phyloP scores from a whole-genome alignment of 2,329 filamentous ascomycete genomes.

The Fusarium hainanense region DNA sequence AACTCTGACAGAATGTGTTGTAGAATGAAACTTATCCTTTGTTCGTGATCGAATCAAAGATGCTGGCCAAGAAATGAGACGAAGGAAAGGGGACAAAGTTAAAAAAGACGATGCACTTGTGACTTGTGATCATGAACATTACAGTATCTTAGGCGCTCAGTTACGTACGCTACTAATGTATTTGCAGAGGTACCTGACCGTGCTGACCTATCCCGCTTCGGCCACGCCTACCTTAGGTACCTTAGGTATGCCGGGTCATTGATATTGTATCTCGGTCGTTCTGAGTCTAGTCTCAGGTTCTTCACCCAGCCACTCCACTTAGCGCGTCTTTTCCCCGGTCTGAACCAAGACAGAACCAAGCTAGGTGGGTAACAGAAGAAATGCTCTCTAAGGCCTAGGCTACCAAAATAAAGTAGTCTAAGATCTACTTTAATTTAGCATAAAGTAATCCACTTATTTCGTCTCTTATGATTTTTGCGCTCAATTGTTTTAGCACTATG shows the following conservation, averaged over 20 bases:
- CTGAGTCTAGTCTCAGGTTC: slow-evolving; percentile 12
- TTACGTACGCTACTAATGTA: background rate
- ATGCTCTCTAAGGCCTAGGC: too few species aligned
- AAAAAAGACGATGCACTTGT: slow-evolving; percentile 30
- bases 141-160: background rate
- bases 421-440: too few species aligned
- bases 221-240: background rate
- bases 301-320: slow-evolving; percentile 18
- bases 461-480: too few species aligned
- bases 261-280: slow-evolving; percentile 13
- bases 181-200: background rate
- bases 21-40: slow-evolving; percentile 11
- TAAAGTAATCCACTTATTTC: too few species aligned
- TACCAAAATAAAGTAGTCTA: too few species aligned
- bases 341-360: background rate
- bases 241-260: slow-evolving; percentile 5
- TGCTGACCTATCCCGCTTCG: background rate
- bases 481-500: too few species aligned
- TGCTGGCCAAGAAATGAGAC: slow-evolving; percentile 9
- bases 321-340: background rate
- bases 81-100: slow-evolving; percentile 1
- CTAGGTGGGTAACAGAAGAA: too few species aligned
- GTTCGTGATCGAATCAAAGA: background rate
- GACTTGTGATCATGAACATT: slow-evolving; percentile 32
- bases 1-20: slow-evolving; percentile 6